Conservation (phyloP, 768 basidiomycete species). For the Thelephora ganbajun region DNA sequence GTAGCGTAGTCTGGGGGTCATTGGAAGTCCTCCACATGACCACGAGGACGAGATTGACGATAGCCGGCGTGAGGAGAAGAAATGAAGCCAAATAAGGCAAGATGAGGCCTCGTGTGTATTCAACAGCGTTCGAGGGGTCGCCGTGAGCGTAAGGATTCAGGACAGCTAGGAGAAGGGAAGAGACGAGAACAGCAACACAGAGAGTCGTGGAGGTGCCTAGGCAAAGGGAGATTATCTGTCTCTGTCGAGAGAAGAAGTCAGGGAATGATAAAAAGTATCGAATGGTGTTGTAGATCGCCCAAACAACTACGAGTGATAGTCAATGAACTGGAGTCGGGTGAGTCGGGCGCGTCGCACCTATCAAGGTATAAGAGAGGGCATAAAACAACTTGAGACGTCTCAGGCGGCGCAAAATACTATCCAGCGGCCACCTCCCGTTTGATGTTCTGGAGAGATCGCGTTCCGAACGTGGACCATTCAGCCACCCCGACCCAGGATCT, state of each 20-base stretch:
- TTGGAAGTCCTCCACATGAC: constrained; percentile 34
- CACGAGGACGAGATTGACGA: constrained; percentile 41
- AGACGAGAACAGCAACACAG: constrained; percentile 25
- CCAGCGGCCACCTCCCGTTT: too few relatives aligned
- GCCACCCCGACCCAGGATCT: background rate
- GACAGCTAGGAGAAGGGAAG: constrained; percentile 24
- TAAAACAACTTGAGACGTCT: too few relatives aligned
- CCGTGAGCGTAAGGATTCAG: constrained; percentile 24
- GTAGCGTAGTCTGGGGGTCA: constrained; percentile 22
- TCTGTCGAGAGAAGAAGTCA: constrained; percentile 23
- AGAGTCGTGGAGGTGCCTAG: constrained; percentile 34
- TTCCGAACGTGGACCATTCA: background rate
- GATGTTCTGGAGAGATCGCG: too few relatives aligned
- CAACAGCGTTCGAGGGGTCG: constrained; percentile 16
- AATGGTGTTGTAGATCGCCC: constrained; percentile 46
- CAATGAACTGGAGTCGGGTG: too few relatives aligned
- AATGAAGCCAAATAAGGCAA: constrained; percentile 31
- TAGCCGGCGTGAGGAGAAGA: constrained; percentile 35
- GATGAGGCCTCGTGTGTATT: constrained; percentile 16
- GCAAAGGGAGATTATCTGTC: constrained; percentile 30
- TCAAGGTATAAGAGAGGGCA: too few relatives aligned
- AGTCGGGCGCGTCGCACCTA: too few relatives aligned
- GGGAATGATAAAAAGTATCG: constrained; percentile 54
- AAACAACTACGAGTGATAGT: too few relatives aligned
- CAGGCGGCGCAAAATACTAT: too few relatives aligned